A percentile compares a stretch with the other conserved stretches of the same genome.
These are phyloP conservation scores for Auxenochlorella pyrenoidosa DNA, from an alignment of 139 green algal genomes.

Conservation along the genomic window DNA sequence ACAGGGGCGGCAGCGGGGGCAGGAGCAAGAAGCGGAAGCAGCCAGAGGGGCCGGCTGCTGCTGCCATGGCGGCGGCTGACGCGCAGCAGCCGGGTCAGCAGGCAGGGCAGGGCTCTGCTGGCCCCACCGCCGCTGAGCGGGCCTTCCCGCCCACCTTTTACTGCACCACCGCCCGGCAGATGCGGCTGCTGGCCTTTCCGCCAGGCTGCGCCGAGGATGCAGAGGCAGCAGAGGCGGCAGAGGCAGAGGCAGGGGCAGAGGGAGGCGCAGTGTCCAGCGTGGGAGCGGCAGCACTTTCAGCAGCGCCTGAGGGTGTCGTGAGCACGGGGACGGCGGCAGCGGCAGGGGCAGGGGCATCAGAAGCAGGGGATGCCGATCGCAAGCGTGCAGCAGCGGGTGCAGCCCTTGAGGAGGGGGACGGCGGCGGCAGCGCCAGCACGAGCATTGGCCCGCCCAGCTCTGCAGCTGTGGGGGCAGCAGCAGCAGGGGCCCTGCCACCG, in stretches of 20 bases:
- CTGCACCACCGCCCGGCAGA: neutral
- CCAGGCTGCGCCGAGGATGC: neutral
- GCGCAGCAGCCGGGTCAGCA: neutral
- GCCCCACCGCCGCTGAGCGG: neutral
- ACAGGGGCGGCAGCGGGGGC: neutral
- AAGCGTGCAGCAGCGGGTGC: neutral
- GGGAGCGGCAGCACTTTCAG: neutral
- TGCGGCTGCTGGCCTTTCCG: neutral
- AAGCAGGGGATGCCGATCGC: neutral
- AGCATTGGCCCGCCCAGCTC: neutral
- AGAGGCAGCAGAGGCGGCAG: neutral
- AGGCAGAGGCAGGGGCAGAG: neutral
- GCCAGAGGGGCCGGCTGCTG: neutral
- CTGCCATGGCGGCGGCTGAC: neutral
- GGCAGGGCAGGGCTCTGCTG: neutral
- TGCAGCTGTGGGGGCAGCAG: neutral
- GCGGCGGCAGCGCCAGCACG: neutral
- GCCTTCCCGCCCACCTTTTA: constrained; percentile 15
- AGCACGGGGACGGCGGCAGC: neutral
- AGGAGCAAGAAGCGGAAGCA: constrained; percentile 14
- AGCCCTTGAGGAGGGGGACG: neutral
- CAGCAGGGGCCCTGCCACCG: neutral
- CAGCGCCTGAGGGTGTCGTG: neutral
- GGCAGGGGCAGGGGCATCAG: neutral
- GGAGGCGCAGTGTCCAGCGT: neutral